Percentiles rank a stretch among this genome's conserved stretches.
phyloP scores from a whole-genome alignment of 192 early-diverging fungal species.

The Haplosporangium gracile region DNA sequence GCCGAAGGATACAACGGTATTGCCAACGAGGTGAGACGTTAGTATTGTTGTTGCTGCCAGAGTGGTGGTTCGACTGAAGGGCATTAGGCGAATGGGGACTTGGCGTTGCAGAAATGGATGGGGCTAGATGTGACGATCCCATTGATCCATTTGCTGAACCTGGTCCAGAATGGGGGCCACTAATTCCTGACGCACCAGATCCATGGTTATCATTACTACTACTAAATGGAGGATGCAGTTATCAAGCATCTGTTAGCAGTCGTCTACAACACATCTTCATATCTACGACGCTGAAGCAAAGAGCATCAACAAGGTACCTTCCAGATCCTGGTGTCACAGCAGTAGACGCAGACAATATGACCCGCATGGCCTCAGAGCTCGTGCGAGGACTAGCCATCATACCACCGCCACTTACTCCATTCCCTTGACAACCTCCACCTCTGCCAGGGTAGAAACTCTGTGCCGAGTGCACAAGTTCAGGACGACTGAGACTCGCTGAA shows the following conservation, averaged over 20 bases:
- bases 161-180: neutral
- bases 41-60: neutral
- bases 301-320: neutral
- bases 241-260: neutral
- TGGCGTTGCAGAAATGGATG: neutral
- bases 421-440: neutral
- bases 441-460: conserved; percentile 33
- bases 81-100: neutral
- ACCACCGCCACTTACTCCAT: neutral
- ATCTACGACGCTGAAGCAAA: too few relatives aligned
- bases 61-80: neutral
- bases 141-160: neutral
- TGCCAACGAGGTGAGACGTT: conserved; percentile 39
- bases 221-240: neutral
- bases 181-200: neutral
- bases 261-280: too few relatives aligned
- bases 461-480: conserved; percentile 23
- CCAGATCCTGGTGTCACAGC: neutral
- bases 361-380: conserved; percentile 41
- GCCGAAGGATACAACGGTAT: conserved; percentile 48
- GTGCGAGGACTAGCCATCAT: conserved; percentile 7
- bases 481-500: neutral
- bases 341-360: conserved; percentile 18
- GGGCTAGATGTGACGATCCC: neutral
- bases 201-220: neutral